These are phyloP conservation scores for Xanthoconium purpureum DNA, from an alignment of 768 basidiomycete genomes.

Conservation along the genomic window DNA sequence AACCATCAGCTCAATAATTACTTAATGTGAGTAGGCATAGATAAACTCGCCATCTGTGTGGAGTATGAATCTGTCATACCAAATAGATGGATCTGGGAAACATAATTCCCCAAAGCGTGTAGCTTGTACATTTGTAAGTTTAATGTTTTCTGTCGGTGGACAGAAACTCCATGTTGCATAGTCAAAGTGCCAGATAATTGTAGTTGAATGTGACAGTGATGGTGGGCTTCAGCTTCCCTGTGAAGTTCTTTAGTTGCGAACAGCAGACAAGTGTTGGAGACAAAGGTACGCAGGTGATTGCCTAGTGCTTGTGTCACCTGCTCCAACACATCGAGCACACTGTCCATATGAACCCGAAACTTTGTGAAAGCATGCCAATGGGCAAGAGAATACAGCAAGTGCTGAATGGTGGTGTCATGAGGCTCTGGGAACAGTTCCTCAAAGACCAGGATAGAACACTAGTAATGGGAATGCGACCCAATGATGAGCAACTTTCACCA, in stretches of 20 bases:
- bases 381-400: background rate
- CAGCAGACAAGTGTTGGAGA: background rate
- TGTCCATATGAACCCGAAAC: background rate
- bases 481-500: too few species aligned
- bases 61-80: too few species aligned
- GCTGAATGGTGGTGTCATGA: too few species aligned
- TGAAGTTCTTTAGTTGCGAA: background rate
- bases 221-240: background rate
- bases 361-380: background rate
- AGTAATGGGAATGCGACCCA: too few species aligned
- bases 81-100: background rate
- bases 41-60: too few species aligned
- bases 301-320: background rate
- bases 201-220: background rate
- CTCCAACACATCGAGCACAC: background rate
- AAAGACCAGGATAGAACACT: too few species aligned
- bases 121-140: background rate
- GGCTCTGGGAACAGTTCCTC: too few species aligned
- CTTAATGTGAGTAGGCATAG: too few species aligned
- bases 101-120: background rate
- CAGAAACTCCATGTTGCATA: background rate
- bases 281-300: background rate
- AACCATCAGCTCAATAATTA: too few species aligned
- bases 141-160: background rate
- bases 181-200: background rate